A percentile compares a stretch with the other conserved stretches of the same genome.
These are phyloP conservation scores for Boletus coccyginus DNA, from an alignment of 768 basidiomycete species.

Conservation along the genomic window DNA sequence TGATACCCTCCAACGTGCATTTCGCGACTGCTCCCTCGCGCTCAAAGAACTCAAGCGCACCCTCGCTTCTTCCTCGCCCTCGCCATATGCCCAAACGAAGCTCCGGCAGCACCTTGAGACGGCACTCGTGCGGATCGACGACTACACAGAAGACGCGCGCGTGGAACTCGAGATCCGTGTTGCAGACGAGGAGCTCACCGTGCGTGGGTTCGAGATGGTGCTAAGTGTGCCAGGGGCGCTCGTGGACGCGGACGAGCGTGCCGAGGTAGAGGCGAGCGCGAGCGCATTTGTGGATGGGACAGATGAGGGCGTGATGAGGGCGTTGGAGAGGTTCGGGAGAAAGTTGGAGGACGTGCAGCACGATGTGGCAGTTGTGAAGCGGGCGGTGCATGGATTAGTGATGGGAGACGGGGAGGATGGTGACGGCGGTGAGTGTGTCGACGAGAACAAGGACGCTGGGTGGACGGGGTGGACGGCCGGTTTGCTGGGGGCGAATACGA, in stretches of 20 bases:
- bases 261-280: constrained; percentile 49
- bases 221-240: constrained; percentile 55
- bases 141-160: constrained; percentile 75
- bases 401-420: not conserved
- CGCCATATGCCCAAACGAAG: not conserved
- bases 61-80: constrained; percentile 11
- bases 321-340: constrained; percentile 44
- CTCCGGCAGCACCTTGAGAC: constrained; percentile 39
- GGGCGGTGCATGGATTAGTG: constrained; percentile 46
- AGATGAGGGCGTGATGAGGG: constrained; percentile 31
- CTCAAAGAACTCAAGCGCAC: constrained; percentile 53
- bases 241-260: constrained; percentile 16
- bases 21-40: constrained; percentile 68
- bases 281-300: constrained; percentile 33
- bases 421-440: not conserved
- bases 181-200: constrained; percentile 66
- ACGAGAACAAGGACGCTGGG: not conserved
- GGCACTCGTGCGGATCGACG: constrained; percentile 61
- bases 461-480: constrained; percentile 58
- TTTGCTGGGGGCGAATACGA: constrained; percentile 41
- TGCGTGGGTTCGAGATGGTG: constrained; percentile 67
- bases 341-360: constrained; percentile 76
- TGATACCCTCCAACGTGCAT: constrained; percentile 56
- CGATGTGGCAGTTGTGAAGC: constrained; percentile 70
- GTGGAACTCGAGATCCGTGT: constrained; percentile 81